Percentiles rank a stretch among this genome's conserved stretches.
phyloP scores from a whole-genome alignment of 1,139 yeast genomes.

The Yamadazyma jaroonii region DNA sequence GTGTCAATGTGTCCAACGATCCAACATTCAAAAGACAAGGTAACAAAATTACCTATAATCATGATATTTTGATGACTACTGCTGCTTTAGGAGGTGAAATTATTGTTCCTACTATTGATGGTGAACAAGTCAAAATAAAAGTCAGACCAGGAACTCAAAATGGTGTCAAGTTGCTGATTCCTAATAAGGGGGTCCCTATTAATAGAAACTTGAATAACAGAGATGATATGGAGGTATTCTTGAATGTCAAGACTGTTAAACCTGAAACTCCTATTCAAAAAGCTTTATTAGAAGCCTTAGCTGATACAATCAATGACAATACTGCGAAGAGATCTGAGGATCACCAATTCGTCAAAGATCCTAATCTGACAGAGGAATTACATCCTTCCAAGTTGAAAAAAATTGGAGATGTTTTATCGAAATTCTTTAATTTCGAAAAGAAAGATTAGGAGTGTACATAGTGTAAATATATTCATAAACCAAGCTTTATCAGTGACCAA shows the following conservation, averaged over 20 bases:
- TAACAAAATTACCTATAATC: constrained; percentile 58
- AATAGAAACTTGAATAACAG: constrained; percentile 55
- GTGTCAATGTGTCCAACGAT: constrained; percentile 77
- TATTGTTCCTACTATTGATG: constrained; percentile 83
- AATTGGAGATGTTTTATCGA: constrained; percentile 61
- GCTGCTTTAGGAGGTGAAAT: constrained; percentile 95
- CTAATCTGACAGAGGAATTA: constrained; percentile 35
- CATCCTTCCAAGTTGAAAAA: constrained; percentile 58
- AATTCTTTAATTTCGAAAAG: constrained; percentile 57
- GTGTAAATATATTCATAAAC: constrained; percentile 6
- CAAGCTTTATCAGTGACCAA: not conserved
- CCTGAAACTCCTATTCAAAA: constrained; percentile 87
- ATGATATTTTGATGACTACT: constrained; percentile 85
- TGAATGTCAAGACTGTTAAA: constrained; percentile 67
- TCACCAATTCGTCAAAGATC: constrained; percentile 39
- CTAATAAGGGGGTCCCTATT: constrained; percentile 86
- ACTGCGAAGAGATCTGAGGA: constrained; percentile 68
- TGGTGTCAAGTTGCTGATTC: constrained; percentile 72
- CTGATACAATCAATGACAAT: constrained; percentile 81
- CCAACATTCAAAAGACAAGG: constrained; percentile 65
- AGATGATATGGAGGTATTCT: constrained; percentile 78
- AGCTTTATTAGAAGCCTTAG: constrained; percentile 91
- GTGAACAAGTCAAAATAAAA: constrained; percentile 68
- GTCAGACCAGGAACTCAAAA: constrained; percentile 86
- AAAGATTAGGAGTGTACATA: constrained; percentile 10